Evolutionary conservation across 441 rosid genomes (phyloP).

Genomic region (Bruguiera hainesii): DNA sequence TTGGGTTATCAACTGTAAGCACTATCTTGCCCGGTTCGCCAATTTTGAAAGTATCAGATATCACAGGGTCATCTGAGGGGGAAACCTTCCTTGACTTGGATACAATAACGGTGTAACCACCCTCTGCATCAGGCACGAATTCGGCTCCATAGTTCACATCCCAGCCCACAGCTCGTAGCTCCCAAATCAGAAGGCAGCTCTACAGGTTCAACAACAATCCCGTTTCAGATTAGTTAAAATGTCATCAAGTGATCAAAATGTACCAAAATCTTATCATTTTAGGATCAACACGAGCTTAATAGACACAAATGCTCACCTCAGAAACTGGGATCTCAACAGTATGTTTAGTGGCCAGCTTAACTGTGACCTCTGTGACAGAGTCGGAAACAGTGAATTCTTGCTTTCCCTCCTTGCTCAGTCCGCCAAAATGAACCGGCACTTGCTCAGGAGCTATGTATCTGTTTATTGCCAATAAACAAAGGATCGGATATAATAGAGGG

Average conservation of each 20-base stretch:
- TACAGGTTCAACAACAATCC: constrained; percentile 19
- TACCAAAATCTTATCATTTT: background rate
- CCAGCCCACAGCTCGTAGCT: constrained; percentile 73
- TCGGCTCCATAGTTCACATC: constrained; percentile 80
- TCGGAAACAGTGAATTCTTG: constrained; percentile 49
- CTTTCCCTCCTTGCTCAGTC: constrained; percentile 58
- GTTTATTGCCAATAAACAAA: background rate
- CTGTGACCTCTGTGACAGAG: constrained; percentile 47
- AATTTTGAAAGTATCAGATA: constrained; percentile 56
- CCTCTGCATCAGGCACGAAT: constrained; percentile 61
- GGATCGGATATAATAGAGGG: background rate
- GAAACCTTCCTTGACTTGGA: constrained; percentile 62
- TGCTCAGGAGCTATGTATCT: constrained; percentile 69
- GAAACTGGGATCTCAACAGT: constrained; percentile 46
- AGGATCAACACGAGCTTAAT: background rate
- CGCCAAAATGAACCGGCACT: constrained; percentile 79
- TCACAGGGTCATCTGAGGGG: constrained; percentile 60
- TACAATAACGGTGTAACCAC: constrained; percentile 62
- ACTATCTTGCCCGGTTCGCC: constrained; percentile 64
- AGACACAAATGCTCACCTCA: constrained; percentile 41
- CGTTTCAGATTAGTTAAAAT: background rate
- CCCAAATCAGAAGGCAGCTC: constrained; percentile 75
- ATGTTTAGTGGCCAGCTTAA: constrained; percentile 57
- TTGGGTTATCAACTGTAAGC: constrained; percentile 71
- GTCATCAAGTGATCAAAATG: no score